These are phyloP conservation scores for Monosporascus sp. DNA, from an alignment of 2,329 filamentous ascomycete genomes.

Conservation along the genomic window DNA sequence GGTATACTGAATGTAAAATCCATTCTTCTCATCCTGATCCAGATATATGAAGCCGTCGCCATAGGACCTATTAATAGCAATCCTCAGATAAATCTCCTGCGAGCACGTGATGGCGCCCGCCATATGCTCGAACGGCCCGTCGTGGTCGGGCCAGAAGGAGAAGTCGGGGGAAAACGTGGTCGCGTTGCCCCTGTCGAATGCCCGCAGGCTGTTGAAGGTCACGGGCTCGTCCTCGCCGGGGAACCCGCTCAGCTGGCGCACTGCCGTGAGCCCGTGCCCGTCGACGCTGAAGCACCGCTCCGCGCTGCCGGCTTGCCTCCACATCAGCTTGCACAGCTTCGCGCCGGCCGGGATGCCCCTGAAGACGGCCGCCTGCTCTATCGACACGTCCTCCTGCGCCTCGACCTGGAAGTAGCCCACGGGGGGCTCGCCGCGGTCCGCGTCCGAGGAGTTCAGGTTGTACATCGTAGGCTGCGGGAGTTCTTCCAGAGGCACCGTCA, in stretches of 20 bases:
- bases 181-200: constrained; percentile 12
- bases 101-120: constrained; percentile 20
- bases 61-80: constrained; percentile 13
- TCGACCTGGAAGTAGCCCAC: constrained; percentile 10
- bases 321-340: constrained; percentile 22
- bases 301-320: constrained; percentile 29
- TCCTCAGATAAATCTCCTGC: constrained; percentile 21
- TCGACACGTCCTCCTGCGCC: constrained; percentile 7
- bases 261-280: constrained; percentile 17
- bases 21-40: constrained; percentile 24
- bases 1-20: constrained; percentile 18
- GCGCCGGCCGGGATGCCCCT: constrained; percentile 22
- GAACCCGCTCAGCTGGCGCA: constrained; percentile 20
- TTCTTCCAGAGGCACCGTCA: background rate
- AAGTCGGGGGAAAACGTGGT: constrained; percentile 20
- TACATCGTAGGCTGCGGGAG: constrained; percentile 18
- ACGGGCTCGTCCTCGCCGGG: constrained; percentile 13
- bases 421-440: constrained; percentile 4
- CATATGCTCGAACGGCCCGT: constrained; percentile 9
- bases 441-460: constrained; percentile 12
- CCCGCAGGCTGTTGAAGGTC: constrained; percentile 16
- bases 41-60: constrained; percentile 23
- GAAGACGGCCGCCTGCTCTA: constrained; percentile 29
- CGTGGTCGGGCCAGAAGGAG: constrained; percentile 21
- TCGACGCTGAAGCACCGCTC: constrained; percentile 32